Conservation (phyloP, 805 yeast species). For the Yarrowia alimentaria region DNA sequence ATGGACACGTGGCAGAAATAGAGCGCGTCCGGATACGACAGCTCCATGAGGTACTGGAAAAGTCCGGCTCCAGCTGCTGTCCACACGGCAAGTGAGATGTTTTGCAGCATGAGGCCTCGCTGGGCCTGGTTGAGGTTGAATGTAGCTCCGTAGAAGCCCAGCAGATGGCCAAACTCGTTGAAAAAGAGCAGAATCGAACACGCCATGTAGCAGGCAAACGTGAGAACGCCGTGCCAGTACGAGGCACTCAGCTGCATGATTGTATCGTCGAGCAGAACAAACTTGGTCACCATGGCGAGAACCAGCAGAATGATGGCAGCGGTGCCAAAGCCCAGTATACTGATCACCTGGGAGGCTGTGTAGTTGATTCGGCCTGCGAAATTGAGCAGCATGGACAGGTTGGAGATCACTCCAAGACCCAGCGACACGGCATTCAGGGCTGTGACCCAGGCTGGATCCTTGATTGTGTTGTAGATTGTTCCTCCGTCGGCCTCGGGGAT, state of each 20-base stretch:
- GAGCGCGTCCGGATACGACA: constrained; percentile 63
- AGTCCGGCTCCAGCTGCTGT: constrained; percentile 66
- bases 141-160: constrained; percentile 62
- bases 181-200: constrained; percentile 54
- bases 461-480: neutral
- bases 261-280: constrained; percentile 37
- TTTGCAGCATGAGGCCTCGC: constrained; percentile 69
- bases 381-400: constrained; percentile 66
- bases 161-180: constrained; percentile 61
- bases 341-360: constrained; percentile 57
- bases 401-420: constrained; percentile 63
- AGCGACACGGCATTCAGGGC: constrained; percentile 63
- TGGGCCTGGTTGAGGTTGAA: constrained; percentile 68
- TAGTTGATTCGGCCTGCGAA: constrained; percentile 60
- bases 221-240: constrained; percentile 73
- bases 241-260: constrained; percentile 29
- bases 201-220: constrained; percentile 57
- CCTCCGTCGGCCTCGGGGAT: constrained; percentile 35
- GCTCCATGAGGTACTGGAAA: constrained; percentile 47
- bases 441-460: constrained; percentile 47
- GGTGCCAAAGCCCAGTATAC: constrained; percentile 61
- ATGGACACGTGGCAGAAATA: constrained; percentile 73
- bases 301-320: constrained; percentile 57
- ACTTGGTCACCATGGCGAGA: constrained; percentile 46
- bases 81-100: constrained; percentile 66